These are phyloP conservation scores for Ploettnerulaceae sp. DNA, from an alignment of 2,329 filamentous ascomycete species.

Conservation along the genomic window DNA sequence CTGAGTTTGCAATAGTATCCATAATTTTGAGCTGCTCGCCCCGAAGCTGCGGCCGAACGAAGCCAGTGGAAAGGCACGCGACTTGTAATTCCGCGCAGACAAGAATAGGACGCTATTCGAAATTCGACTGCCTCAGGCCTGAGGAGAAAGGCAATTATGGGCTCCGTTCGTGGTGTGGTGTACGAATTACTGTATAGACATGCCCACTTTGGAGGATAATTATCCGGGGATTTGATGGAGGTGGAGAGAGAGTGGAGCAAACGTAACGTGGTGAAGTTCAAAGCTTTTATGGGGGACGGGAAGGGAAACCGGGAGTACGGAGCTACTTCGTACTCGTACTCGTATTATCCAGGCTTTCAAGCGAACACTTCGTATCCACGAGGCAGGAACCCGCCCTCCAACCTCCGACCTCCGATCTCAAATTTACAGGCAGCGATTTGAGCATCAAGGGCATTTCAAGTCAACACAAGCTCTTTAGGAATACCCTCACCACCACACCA, in stretches of 20 bases:
- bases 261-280: slow-evolving; percentile 5
- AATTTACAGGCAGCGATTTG: not conserved
- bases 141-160: slow-evolving; percentile 22
- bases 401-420: not conserved
- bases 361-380: not conserved
- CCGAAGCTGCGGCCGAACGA: too few species aligned
- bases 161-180: slow-evolving; percentile 2
- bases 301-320: too few species aligned
- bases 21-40: too few species aligned
- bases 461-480: not conserved
- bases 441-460: slow-evolving; percentile 5
- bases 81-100: slow-evolving; percentile 23
- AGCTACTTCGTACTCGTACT: too few species aligned
- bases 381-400: too few species aligned
- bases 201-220: not conserved
- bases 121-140: slow-evolving; percentile 27
- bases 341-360: slow-evolving; percentile 1
- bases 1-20: too few species aligned
- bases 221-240: slow-evolving; percentile 1
- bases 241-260: slow-evolving; percentile 5
- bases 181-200: too few species aligned
- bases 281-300: slow-evolving; percentile 10
- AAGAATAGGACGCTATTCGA: slow-evolving; percentile 24
- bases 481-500: not conserved
- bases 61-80: slow-evolving; percentile 24